Base-by-base conservation (phyloP, 2,329 filamentous ascomycete genomes). In the Bretziella fagacearum region DNA sequence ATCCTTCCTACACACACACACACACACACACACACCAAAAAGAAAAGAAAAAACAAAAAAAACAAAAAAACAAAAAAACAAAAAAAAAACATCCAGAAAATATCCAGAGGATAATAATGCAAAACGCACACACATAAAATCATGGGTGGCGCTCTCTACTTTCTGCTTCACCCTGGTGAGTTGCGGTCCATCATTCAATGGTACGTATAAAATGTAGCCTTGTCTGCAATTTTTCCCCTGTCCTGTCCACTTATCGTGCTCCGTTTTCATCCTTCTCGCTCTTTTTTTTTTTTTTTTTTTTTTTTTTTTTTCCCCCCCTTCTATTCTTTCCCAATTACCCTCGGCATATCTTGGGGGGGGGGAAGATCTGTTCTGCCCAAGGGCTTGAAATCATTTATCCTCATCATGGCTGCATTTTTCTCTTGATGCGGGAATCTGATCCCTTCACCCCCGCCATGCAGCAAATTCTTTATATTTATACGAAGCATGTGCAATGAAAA, bases 131-230 rank as follows among this genome's bases (percentile, higher is more conserved):
- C 27, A 30, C 26, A 10, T 26, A 52, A 52, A 59, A 71, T 58
- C 52, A 80, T 80, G 76, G 72, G 35, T n/a, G 30, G 68, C 53
- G 62, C 77, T 51, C 58, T 83, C 53, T 91, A 89, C 67, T 83
- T 78, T 57, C 62, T 78, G 50, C 65, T 83, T 54, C 86, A 93
- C 63, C 81, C 84, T 29, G 71, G 70, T 54, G 73, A 94, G 66
- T 66, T 94, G 60, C 78, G 84, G 58, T 71, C 81, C 40, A 85
- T 94, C 53, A 70, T 93, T 52, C 86, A 94, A 79, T 94, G 86
- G 86, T 91, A 70, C 55, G 68, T 58, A 47, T 11, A 18, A 32
- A 20, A 43, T 13, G 25, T 18, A 43, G 40, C 13, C 23, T 30
- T 33, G 13, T 32, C 32, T 52, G 42, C 51, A 54, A 53, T 44